Conservation (phyloP, 345 rosid species). For the Noccaea caerulescens region DNA sequence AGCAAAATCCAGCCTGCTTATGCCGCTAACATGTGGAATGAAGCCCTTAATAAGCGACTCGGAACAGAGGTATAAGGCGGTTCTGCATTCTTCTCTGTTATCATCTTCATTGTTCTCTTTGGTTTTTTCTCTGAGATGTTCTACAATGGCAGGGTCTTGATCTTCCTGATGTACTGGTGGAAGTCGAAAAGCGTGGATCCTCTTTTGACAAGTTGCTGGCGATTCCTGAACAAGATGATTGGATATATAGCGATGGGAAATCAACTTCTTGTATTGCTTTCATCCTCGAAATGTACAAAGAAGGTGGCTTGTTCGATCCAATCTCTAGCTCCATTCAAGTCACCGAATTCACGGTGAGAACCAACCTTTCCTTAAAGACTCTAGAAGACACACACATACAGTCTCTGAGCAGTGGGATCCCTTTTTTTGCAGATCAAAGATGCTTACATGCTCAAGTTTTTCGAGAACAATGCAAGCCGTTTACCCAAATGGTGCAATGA, state of each 20-base stretch:
- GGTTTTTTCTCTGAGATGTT: slow-evolving; percentile 21
- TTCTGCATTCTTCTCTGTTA: slow-evolving; percentile 16
- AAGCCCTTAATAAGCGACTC: slow-evolving; percentile 91
- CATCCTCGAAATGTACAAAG: slow-evolving; percentile 94
- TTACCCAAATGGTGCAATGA: slow-evolving; percentile 94
- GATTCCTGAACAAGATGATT: slow-evolving; percentile 96
- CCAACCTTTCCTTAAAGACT: slow-evolving; percentile 4
- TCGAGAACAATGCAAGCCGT: slow-evolving; percentile 77
- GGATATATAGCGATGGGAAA: slow-evolving; percentile 92
- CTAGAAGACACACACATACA: slow-evolving; percentile 28
- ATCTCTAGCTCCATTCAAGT: slow-evolving; percentile 72
- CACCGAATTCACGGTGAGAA: slow-evolving; percentile 91
- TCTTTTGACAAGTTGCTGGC: slow-evolving; percentile 84
- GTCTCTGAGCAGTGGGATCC: neutral
- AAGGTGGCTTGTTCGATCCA: slow-evolving; percentile 85
- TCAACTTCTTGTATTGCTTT: slow-evolving; percentile 94
- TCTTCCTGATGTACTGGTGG: slow-evolving; percentile 82
- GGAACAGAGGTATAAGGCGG: slow-evolving; percentile 67
- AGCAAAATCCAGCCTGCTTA: slow-evolving; percentile 84
- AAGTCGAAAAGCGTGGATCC: slow-evolving; percentile 81
- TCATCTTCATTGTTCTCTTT: slow-evolving; percentile 19
- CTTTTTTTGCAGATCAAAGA: slow-evolving; percentile 68
- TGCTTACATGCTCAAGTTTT: slow-evolving; percentile 77
- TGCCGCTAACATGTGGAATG: slow-evolving; percentile 96
- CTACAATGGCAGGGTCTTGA: slow-evolving; percentile 64